phyloP scores from a whole-genome alignment of 805 yeast genomes.

The Candida tallmaniae region DNA sequence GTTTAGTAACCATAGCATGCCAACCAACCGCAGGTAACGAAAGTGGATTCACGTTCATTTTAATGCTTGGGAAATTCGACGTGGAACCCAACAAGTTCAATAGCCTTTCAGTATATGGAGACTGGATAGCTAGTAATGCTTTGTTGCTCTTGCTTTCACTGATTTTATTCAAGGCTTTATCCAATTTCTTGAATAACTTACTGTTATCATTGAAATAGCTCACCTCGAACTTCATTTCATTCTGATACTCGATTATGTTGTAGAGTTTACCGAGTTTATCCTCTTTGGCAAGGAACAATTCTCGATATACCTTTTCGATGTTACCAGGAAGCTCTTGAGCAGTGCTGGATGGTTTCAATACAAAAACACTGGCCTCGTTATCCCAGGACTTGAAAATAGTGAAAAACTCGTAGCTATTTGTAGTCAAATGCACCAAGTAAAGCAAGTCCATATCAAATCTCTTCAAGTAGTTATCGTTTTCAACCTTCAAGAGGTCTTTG shows the following conservation, averaged over 20 bases:
- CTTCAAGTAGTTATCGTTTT: conserved; percentile 50
- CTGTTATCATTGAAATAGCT: conserved; percentile 50
- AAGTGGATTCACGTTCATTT: conserved; percentile 54
- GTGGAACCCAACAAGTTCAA: conserved; percentile 43
- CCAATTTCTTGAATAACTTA: conserved; percentile 55
- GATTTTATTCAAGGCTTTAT: conserved; percentile 48
- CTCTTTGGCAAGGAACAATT: conserved; percentile 45
- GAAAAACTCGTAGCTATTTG: conserved; percentile 74
- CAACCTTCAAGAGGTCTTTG: conserved; percentile 48
- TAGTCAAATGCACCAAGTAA: conserved; percentile 63
- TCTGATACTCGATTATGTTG: conserved; percentile 49
- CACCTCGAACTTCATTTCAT: conserved; percentile 50
- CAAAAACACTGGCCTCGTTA: conserved; percentile 43
- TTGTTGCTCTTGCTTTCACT: conserved; percentile 61
- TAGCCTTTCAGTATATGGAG: conserved; percentile 54
- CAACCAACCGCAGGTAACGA: conserved; percentile 74
- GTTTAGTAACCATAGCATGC: conserved; percentile 64
- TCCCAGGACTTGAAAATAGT: conserved; percentile 65
- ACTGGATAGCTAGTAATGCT: conserved; percentile 65
- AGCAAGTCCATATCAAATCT: conserved; percentile 53
- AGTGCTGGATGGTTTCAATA: conserved; percentile 61
- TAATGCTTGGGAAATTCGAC: conserved; percentile 57
- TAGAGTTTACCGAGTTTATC: conserved; percentile 39
- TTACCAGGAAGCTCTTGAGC: conserved; percentile 64
- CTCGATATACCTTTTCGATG: conserved; percentile 51